Conservation (phyloP, 257 asterid genomes). For the Marsdenia floribunda region DNA sequence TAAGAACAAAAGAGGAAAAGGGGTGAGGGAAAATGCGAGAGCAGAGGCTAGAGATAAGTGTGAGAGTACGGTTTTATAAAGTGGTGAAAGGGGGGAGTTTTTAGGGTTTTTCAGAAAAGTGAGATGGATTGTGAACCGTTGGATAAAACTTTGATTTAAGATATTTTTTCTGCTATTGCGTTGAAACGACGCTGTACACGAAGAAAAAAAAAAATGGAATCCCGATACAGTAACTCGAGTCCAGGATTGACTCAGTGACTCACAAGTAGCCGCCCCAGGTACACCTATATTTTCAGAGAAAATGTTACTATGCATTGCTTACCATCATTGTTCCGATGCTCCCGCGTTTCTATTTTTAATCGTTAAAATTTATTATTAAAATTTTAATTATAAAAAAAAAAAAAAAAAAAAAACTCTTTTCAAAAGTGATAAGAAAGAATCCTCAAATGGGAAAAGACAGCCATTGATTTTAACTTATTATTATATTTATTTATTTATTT, state of each 20-base stretch:
- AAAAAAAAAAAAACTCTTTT: no score
- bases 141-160: background rate
- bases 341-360: background rate
- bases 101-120: slow-evolving; percentile 18
- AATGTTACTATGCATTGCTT: background rate
- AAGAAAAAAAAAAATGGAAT: background rate
- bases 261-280: background rate
- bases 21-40: background rate
- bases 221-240: background rate
- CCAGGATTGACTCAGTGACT: background rate
- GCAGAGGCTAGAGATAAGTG: slow-evolving; percentile 1
- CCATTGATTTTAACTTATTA: no score
- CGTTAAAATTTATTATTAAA: no score
- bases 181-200: slow-evolving; percentile 29
- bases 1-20: background rate
- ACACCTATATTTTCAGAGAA: background rate
- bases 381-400: no score
- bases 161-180: slow-evolving; percentile 11
- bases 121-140: slow-evolving; percentile 16
- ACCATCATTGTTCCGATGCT: background rate
- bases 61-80: background rate
- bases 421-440: no score
- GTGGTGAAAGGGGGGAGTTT: slow-evolving; percentile 8
- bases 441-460: no score
- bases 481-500: no score